These are phyloP conservation scores for Coniochaeta prunicola DNA, from an alignment of 2,329 filamentous ascomycete genomes.

Conservation along the genomic window DNA sequence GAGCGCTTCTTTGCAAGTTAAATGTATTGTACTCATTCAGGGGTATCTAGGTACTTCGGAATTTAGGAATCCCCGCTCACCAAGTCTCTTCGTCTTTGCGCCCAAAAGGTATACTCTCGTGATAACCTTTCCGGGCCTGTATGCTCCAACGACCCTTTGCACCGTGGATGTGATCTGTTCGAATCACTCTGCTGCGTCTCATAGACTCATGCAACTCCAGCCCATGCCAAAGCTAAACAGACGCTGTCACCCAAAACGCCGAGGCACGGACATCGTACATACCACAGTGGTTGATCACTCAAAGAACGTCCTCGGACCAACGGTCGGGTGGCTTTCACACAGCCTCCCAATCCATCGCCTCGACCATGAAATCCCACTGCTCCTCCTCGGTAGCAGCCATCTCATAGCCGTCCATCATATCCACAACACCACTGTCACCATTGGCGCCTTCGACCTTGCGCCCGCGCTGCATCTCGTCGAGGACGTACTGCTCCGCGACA, in stretches of 20 bases:
- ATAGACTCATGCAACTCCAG: background rate
- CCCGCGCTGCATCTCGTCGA: background rate
- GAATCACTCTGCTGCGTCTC: background rate
- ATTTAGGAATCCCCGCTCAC: background rate
- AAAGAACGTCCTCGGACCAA: background rate
- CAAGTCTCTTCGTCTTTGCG: background rate
- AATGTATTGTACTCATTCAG: background rate
- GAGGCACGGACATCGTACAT: background rate
- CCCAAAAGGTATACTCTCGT: background rate
- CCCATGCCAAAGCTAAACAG: background rate
- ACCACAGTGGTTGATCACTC: background rate
- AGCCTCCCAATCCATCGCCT: constrained; percentile 53
- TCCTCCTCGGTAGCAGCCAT: constrained; percentile 25
- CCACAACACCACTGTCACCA: constrained; percentile 8
- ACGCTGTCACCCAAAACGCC: background rate
- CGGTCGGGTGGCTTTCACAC: constrained; percentile 11
- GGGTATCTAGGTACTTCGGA: background rate
- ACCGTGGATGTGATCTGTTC: background rate
- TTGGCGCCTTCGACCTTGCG: constrained; percentile 6
- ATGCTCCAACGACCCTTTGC: background rate
- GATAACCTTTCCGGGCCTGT: background rate
- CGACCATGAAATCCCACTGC: constrained; percentile 50
- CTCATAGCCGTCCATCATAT: constrained; percentile 12
- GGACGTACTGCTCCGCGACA: constrained; percentile 39
- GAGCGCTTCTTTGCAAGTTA: background rate